Base-by-base conservation (phyloP, 2,329 filamentous ascomycete genomes). In the Verticillium nubilum region DNA sequence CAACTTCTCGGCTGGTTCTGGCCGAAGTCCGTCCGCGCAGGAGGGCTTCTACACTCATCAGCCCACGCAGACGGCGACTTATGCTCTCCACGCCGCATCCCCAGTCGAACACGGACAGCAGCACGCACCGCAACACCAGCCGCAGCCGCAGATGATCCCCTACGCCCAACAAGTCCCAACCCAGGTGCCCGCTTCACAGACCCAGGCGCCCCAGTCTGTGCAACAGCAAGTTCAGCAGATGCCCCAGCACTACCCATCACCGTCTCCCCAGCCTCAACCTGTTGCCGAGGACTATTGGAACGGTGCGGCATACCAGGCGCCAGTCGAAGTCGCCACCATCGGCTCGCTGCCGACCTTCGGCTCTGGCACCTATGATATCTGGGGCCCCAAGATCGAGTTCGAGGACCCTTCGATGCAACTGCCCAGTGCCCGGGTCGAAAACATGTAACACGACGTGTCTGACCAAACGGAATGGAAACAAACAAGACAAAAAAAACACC, bases 41-140 rank as follows among this genome's bases (percentile, higher is more conserved):
- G 80, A 84, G 52, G 73, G 77, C 58, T 81, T 83, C 66, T 88
- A 87, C 69, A 83, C 82, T 5, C 83, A 85, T 62, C 80, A 82
- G 28, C 74, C 78, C 2, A 70, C 78, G 1, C 78, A 81, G 55
- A 69, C 77, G 15, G 73, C 80, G 13, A 74, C 77, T 0, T 83
- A 83, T 62, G 72, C 79, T 25, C 70, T 82, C 37, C 80, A 81
- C 47, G 68, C 73, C 54, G 70, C 78, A 2, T 79, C 81, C 37
- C 77, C 82, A 3, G 73, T 81, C 25, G 76, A 83, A 58, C 70
- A 74, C 28, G 73, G 78, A 33, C 70, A 72, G 2, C 70, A 72
- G 28, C 74, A 73, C 56, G 67, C 72, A 29, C 35, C 72, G 2
- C 70, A 72, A 27, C 74, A 77, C 52, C 72, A 74, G 31, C 73